Evolutionary conservation across 371 early-diverging fungal species (phyloP).

Genomic region (Racocetra persica): DNA sequence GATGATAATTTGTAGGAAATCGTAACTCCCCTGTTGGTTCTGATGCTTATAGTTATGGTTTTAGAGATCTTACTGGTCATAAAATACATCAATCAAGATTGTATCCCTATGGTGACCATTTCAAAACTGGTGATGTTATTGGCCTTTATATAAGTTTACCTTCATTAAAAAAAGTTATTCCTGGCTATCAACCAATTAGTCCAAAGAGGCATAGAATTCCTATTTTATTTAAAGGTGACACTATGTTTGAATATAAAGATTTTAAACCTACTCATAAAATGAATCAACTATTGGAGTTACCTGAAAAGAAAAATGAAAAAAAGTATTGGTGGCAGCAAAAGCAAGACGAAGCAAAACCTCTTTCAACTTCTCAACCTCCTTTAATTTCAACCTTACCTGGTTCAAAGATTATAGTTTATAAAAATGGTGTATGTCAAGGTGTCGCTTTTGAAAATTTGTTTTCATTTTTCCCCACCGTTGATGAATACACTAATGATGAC

Average conservation of each 20-base stretch:
- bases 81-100: constrained; percentile 67
- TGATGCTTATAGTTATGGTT: constrained; percentile 74
- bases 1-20: too few species aligned
- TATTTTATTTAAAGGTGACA: constrained; percentile 67
- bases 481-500: constrained; percentile 56
- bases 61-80: constrained; percentile 73
- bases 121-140: constrained; percentile 73
- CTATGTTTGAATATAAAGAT: constrained; percentile 74
- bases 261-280: constrained; percentile 65
- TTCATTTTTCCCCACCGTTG: constrained; percentile 59
- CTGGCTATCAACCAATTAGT: constrained; percentile 54
- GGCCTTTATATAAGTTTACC: constrained; percentile 72
- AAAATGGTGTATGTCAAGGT: constrained; percentile 72
- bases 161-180: constrained; percentile 46
- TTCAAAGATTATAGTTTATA: constrained; percentile 69
- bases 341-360: constrained; percentile 45
- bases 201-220: constrained; percentile 64
- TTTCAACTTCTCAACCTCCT: constrained; percentile 34
- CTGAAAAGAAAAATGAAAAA: constrained; percentile 48
- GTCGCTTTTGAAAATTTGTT: constrained; percentile 67
- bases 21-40: constrained; percentile 75
- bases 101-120: constrained; percentile 64
- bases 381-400: constrained; percentile 53
- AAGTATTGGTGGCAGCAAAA: constrained; percentile 39
- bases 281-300: constrained; percentile 58